Evolutionary conservation across 352 stramenopile species (phyloP).

Genomic region (Phytophthora ohioensis): DNA sequence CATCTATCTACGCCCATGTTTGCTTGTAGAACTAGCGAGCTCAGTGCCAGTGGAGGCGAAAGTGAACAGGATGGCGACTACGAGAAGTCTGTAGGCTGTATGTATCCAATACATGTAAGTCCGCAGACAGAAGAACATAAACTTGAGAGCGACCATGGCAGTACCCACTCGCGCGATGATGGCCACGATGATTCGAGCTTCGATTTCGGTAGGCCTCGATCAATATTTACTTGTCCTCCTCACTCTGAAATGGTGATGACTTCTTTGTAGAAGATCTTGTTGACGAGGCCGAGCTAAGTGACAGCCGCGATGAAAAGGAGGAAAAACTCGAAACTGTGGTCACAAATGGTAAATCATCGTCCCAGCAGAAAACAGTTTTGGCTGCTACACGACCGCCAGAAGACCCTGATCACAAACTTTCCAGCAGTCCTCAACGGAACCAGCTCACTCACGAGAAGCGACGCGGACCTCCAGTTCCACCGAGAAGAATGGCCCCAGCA

Average conservation of each 20-base stretch:
- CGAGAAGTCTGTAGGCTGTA: background rate
- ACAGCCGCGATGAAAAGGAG: constrained; percentile 25
- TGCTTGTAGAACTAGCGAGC: constrained; percentile 44
- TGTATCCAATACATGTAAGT: background rate
- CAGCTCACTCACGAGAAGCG: constrained; percentile 8
- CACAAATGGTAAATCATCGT: background rate
- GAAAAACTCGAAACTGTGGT: background rate
- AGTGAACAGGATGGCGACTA: background rate
- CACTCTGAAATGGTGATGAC: background rate
- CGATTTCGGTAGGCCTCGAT: constrained; percentile 54
- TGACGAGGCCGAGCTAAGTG: constrained; percentile 29
- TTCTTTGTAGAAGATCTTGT: constrained; percentile 48
- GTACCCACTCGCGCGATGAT: constrained; percentile 3
- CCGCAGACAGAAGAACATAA: constrained; percentile 1
- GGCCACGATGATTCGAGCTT: constrained; percentile 45
- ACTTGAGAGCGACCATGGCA: constrained; percentile 11
- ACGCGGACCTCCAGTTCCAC: background rate
- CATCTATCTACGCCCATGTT: constrained; percentile 10
- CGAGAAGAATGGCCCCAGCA: constrained; percentile 6
- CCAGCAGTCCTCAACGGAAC: constrained; percentile 10
- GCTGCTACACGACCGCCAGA: background rate
- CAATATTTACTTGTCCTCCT: background rate
- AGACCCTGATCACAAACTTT: background rate
- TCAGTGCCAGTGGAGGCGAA: constrained; percentile 18
- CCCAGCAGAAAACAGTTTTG: background rate